Evolutionary conservation across 345 rosid species (phyloP).

Genomic region (Microthlaspi erraticum): DNA sequence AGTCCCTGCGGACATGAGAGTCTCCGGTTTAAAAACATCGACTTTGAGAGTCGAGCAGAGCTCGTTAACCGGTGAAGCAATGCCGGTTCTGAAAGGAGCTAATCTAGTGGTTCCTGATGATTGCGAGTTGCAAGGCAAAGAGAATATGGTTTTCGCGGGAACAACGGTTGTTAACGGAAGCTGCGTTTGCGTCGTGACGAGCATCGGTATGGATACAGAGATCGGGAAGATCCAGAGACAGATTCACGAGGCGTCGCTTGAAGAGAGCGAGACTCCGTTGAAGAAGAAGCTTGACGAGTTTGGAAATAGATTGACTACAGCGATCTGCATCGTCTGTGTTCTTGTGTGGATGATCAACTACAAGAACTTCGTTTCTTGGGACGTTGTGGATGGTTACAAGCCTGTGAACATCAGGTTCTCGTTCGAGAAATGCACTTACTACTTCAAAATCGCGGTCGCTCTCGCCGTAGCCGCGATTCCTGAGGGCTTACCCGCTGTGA

Average conservation of each 20-base stretch:
- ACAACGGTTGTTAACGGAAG: constrained; percentile 88
- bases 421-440: constrained; percentile 87
- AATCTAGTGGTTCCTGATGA: constrained; percentile 57
- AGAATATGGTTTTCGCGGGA: constrained; percentile 84
- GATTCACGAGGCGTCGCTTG: constrained; percentile 85
- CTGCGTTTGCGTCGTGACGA: constrained; percentile 65
- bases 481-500: constrained; percentile 96
- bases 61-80: constrained; percentile 89
- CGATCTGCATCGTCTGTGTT: constrained; percentile 79
- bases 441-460: constrained; percentile 94
- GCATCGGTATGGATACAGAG: constrained; percentile 90
- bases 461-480: constrained; percentile 97
- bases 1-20: constrained; percentile 93
- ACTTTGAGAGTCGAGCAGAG: constrained; percentile 90
- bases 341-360: constrained; percentile 84
- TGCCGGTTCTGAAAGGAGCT: constrained; percentile 83
- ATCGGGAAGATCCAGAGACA: constrained; percentile 90
- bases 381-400: constrained; percentile 66
- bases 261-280: constrained; percentile 83
- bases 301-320: constrained; percentile 74
- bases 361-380: constrained; percentile 82
- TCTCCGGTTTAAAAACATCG: constrained; percentile 67
- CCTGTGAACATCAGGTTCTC: constrained; percentile 74
- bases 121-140: constrained; percentile 88
- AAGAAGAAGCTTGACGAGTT: constrained; percentile 92